phyloP scores from a whole-genome alignment of 2,329 filamentous ascomycete genomes.

The Pseudonectria foliicola region DNA sequence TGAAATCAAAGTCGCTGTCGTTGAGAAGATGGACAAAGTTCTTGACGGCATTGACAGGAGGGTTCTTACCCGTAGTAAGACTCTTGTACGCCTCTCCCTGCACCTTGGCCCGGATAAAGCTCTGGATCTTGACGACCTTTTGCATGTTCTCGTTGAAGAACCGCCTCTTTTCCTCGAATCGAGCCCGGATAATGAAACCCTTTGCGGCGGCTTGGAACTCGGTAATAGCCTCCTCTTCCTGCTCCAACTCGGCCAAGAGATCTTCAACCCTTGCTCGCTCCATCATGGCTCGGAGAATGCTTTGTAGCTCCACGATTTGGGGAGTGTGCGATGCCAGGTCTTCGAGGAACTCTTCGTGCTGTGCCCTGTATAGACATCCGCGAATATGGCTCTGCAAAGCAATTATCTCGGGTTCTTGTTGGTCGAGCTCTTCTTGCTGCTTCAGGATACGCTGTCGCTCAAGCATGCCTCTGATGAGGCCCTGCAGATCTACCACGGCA shows the following conservation, averaged over 20 bases:
- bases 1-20: constrained; percentile 97
- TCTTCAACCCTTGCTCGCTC: constrained; percentile 66
- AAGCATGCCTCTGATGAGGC: constrained; percentile 54
- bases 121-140: constrained; percentile 97
- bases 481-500: constrained; percentile 48
- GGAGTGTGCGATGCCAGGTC: constrained; percentile 63
- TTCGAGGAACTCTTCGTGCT: constrained; percentile 56
- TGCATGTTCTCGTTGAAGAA: constrained; percentile 97
- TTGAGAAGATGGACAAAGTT: constrained; percentile 97
- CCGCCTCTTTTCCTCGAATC: constrained; percentile 76
- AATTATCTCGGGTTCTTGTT: constrained; percentile 48
- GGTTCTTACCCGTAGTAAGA: constrained; percentile 91
- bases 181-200: constrained; percentile 64
- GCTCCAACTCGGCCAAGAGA: constrained; percentile 69
- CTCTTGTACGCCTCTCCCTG: constrained; percentile 98
- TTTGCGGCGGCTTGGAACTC: constrained; percentile 69
- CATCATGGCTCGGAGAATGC: constrained; percentile 70
- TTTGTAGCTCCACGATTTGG: constrained; percentile 65
- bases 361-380: constrained; percentile 56
- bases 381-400: constrained; percentile 61
- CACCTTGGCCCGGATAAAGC: constrained; percentile 87
- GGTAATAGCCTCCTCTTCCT: constrained; percentile 69
- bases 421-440: constrained; percentile 49
- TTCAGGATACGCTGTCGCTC: constrained; percentile 42
- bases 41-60: constrained; percentile 92